Evolutionary conservation across 164 flowering plant species (phyloP).

Genomic region (Platanus orientalis): DNA sequence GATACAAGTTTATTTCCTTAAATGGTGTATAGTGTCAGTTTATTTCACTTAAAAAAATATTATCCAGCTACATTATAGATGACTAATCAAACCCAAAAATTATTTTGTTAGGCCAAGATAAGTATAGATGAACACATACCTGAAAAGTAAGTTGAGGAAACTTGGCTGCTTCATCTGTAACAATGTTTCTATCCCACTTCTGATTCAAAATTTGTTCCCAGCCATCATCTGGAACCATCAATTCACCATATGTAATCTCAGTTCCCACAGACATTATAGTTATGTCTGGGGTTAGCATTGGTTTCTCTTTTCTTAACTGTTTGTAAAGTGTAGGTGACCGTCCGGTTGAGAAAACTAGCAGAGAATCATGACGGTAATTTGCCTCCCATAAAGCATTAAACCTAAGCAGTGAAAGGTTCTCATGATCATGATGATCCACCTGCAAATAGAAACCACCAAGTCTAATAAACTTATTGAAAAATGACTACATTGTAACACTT

Average conservation of each 20-base stretch:
- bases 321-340: constrained; percentile 87
- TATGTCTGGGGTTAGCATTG: constrained; percentile 92
- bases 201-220: constrained; percentile 74
- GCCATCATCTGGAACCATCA: constrained; percentile 85
- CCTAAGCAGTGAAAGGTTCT: constrained; percentile 74
- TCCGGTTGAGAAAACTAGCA: constrained; percentile 94
- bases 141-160: constrained; percentile 78
- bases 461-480: not conserved
- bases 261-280: constrained; percentile 98
- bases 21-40: not conserved
- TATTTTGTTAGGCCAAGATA: not conserved
- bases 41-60: not conserved
- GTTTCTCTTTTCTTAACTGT: constrained; percentile 90
- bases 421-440: constrained; percentile 97
- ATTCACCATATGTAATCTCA: constrained; percentile 88
- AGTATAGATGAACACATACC: constrained; percentile 32
- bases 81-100: not conserved
- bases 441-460: constrained; percentile 25
- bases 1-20: not conserved
- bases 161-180: constrained; percentile 71
- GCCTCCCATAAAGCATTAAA: constrained; percentile 95
- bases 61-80: not conserved
- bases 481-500: not conserved
- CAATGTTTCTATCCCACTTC: constrained; percentile 78
- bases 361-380: constrained; percentile 72